A percentile compares a stretch with the other conserved stretches of the same genome.
These are phyloP conservation scores for Trifolium subterraneum DNA, from an alignment of 306 rosid species.

Conservation along the genomic window DNA sequence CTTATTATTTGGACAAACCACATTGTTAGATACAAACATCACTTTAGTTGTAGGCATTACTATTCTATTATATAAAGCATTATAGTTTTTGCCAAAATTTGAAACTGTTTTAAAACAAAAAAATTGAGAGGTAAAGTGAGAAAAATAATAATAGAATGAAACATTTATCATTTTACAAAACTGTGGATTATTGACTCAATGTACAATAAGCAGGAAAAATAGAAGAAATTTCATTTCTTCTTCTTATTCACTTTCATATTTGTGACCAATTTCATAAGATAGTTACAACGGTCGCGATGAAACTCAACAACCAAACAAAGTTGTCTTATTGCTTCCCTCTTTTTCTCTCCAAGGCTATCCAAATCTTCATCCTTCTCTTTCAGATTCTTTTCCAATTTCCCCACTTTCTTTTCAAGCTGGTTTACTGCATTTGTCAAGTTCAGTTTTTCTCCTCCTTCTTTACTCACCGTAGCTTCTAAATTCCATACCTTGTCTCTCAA, in stretches of 20 bases:
- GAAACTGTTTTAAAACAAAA: too few species aligned
- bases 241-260: constrained; percentile 35
- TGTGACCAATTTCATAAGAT: constrained; percentile 50
- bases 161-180: constrained; percentile 3
- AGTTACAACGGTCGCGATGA: constrained; percentile 60
- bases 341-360: constrained; percentile 62
- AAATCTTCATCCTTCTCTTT: constrained; percentile 70
- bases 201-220: constrained; percentile 12
- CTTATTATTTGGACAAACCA: too few species aligned
- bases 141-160: constrained; percentile 11
- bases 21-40: too few species aligned
- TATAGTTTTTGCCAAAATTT: too few species aligned
- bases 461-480: constrained; percentile 64
- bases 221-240: constrained; percentile 10
- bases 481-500: constrained; percentile 66
- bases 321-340: constrained; percentile 83
- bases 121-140: background rate
- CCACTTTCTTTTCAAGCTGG: constrained; percentile 65
- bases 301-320: constrained; percentile 75
- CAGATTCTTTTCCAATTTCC: constrained; percentile 54
- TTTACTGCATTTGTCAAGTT: constrained; percentile 51
- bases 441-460: constrained; percentile 69
- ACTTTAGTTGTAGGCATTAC: too few species aligned
- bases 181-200: constrained; percentile 3
- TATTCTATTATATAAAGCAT: too few species aligned